Evolutionary conservation across 768 basidiomycete species (phyloP).

Genomic region (Epithele typhae): DNA sequence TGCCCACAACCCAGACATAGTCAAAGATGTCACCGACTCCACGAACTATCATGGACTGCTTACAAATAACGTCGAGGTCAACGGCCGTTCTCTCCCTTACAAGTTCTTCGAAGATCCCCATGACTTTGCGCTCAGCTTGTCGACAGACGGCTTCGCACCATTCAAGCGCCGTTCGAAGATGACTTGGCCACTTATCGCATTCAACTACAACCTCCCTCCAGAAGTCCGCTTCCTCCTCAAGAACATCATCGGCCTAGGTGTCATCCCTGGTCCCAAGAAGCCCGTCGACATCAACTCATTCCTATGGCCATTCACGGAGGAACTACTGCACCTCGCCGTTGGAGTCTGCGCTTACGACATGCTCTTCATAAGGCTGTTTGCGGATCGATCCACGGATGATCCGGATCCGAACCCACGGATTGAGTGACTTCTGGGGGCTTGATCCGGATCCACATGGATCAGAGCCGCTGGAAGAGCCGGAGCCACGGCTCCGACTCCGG

Average conservation of each 20-base stretch:
- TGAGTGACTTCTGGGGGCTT: too few relatives aligned
- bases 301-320: slow-evolving; percentile 31
- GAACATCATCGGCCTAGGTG: slow-evolving; percentile 34
- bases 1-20: slow-evolving; percentile 12
- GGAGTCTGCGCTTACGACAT: slow-evolving; percentile 35
- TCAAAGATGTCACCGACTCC: slow-evolving; percentile 35
- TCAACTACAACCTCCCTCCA: slow-evolving; percentile 41
- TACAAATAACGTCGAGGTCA: slow-evolving; percentile 23
- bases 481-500: too few relatives aligned
- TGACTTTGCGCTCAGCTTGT: slow-evolving; percentile 39
- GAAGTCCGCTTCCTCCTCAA: slow-evolving; percentile 31
- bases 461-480: too few relatives aligned
- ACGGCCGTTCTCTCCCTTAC: slow-evolving; percentile 20
- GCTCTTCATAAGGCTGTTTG: too few relatives aligned
- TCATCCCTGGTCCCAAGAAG: slow-evolving; percentile 43
- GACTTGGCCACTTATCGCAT: slow-evolving; percentile 37
- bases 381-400: too few relatives aligned
- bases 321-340: slow-evolving; percentile 28
- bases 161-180: slow-evolving; percentile 30
- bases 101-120: slow-evolving; percentile 31
- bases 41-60: slow-evolving; percentile 25
- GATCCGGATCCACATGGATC: too few relatives aligned
- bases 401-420: too few relatives aligned
- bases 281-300: slow-evolving; percentile 39
- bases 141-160: slow-evolving; percentile 38